Percentiles rank a stretch among this genome's conserved stretches.
These are phyloP conservation scores for Biancaea sappan DNA, from an alignment of 306 rosid genomes.

Conservation along the genomic window DNA sequence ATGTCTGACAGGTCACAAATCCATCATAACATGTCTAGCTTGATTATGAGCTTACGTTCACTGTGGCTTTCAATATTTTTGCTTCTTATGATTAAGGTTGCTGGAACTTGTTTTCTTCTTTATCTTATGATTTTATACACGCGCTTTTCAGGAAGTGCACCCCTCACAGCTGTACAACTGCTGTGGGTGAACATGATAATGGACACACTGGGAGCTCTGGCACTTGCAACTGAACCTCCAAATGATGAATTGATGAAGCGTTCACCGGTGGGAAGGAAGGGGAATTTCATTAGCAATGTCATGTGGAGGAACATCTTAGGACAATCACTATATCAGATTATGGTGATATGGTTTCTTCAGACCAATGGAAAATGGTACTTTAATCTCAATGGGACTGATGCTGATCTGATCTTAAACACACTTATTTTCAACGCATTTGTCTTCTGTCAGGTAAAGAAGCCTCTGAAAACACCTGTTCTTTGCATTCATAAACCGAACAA, in stretches of 20 bases:
- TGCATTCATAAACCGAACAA: too few relatives aligned
- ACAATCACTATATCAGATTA: constrained; percentile 83
- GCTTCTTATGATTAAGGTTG: neutral
- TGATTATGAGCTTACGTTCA: constrained; percentile 3
- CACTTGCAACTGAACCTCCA: constrained; percentile 99
- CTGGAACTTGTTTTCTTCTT: neutral
- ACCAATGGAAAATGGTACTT: constrained; percentile 71
- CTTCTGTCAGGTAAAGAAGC: constrained; percentile 77
- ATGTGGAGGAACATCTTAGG: constrained; percentile 99
- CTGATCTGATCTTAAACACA: constrained; percentile 78
- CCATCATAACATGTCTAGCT: constrained; percentile 5
- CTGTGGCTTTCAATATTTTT: neutral
- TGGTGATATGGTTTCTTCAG: constrained; percentile 84
- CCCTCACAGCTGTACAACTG: constrained; percentile 95
- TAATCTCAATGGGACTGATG: constrained; percentile 55
- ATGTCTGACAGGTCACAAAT: constrained; percentile 76
- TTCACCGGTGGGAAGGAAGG: constrained; percentile 84
- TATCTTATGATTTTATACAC: constrained; percentile 33
- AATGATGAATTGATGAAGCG: constrained; percentile 86
- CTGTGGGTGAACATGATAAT: constrained; percentile 99
- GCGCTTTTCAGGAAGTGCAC: constrained; percentile 70
- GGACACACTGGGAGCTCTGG: constrained; percentile 97
- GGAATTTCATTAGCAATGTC: constrained; percentile 87
- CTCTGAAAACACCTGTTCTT: neutral
- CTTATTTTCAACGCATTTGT: constrained; percentile 90